Evolutionary conservation across 2,329 filamentous ascomycete species (phyloP), one percentile per base, ranked within the genome.

Genomic region (Exophiala dermatitidis): DNA sequence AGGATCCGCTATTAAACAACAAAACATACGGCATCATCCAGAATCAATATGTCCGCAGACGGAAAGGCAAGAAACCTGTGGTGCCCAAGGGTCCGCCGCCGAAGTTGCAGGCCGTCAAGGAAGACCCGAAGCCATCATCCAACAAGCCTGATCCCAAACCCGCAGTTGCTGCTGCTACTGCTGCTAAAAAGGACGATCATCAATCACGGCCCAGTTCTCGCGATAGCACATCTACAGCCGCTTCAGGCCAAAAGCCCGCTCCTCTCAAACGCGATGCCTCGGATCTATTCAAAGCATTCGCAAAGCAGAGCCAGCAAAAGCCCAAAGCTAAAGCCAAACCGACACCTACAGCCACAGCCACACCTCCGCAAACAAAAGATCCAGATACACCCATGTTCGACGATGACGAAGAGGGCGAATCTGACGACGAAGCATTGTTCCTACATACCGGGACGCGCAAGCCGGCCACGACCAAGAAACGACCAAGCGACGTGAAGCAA

Each of bases 1-100:
- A 85, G 48, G 83, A 87, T 59, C 76, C 81, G 3, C 65, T 83
- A 40, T 74, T 80, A 50, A 71, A 73, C 36, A 79, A 77, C 63
- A 80, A 78, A 60, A 74, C 76, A 33, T 90, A 87, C 65, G 88
- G 89, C 4, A 81, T 82, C 48, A 90, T 95, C 55, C 74, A 78
- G 48, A 95, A 95, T 63, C 76, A 81, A 2, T 73, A 85, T 61
- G 82, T 86, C 51, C 54, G 79, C 75, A 71, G 78, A 64, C 69
- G 77, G 61, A 74, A 72, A 54, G 69, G 69, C 48, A 69, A 66
- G 61, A 73, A 68, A 57, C 73, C 68, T 3, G 47, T 57, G 10
- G 45, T 56, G 31, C 36, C 57, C 9, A 40, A 42, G n/a, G 54
- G 50, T 1, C 51, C 56, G 9, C 34, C 53, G 38, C 42, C 62